phyloP scores from a whole-genome alignment of 2,329 filamentous ascomycete genomes.

The Boeremia lycopersici region DNA sequence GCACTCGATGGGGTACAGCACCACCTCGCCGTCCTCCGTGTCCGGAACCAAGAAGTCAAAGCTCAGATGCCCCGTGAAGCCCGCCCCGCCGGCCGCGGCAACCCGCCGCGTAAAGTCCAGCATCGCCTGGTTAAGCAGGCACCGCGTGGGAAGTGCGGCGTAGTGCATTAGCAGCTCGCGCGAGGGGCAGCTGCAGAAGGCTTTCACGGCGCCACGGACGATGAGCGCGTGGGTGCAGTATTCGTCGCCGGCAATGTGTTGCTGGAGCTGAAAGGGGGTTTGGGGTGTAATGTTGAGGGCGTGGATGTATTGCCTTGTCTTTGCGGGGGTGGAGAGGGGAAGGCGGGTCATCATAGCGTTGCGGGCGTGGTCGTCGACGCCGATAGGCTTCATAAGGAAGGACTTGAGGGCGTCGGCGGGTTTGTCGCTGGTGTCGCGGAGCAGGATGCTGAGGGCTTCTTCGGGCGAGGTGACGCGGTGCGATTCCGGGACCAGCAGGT shows the following conservation, averaged over 20 bases:
- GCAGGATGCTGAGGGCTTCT: constrained; percentile 61
- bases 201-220: constrained; percentile 66
- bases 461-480: constrained; percentile 59
- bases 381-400: constrained; percentile 72
- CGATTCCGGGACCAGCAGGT: constrained; percentile 49
- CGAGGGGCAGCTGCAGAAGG: constrained; percentile 71
- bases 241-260: constrained; percentile 67
- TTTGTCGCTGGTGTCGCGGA: constrained; percentile 18
- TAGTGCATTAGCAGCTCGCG: constrained; percentile 71
- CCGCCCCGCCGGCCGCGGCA: constrained; percentile 55
- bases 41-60: constrained; percentile 71
- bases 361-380: constrained; percentile 64
- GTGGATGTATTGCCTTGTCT: constrained; percentile 63
- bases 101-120: constrained; percentile 67
- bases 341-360: constrained; percentile 68
- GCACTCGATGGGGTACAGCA: constrained; percentile 71
- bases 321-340: constrained; percentile 58
- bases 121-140: constrained; percentile 64
- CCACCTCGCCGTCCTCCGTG: constrained; percentile 30
- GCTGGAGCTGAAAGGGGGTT: constrained; percentile 70
- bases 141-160: constrained; percentile 60
- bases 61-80: constrained; percentile 72
- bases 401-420: constrained; percentile 38
- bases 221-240: constrained; percentile 75
- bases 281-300: constrained; percentile 60